Percentiles rank a stretch among this genome's conserved stretches.
These are phyloP conservation scores for Cronartium ribicola DNA, from an alignment of 1,284 basidiomycete species.

Conservation along the genomic window DNA sequence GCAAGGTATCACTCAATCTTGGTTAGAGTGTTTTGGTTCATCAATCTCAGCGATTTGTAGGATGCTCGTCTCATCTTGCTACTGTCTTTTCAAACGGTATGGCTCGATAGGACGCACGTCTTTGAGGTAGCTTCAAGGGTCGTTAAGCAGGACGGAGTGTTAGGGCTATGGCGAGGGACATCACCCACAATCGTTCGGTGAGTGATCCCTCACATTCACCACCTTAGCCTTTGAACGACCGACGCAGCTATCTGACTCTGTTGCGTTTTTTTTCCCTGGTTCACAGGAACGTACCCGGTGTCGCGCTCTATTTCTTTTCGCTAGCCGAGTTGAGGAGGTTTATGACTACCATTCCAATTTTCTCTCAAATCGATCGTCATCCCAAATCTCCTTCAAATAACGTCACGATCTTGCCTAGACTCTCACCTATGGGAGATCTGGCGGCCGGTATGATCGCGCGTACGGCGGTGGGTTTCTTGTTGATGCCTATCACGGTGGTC, in stretches of 20 bases:
- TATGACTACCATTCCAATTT: conserved; percentile 55
- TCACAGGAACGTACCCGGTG: conserved; percentile 80
- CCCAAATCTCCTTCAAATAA: conserved; percentile 18
- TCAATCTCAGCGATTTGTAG: not conserved
- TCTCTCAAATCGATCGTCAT: conserved; percentile 54
- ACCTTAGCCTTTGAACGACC: not conserved
- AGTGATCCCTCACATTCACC: conserved; percentile 46
- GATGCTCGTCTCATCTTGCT: not conserved
- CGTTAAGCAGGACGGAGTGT: conserved; percentile 53
- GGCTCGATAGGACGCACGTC: not conserved
- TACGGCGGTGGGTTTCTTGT: conserved; percentile 74
- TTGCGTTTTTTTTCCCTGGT: not conserved
- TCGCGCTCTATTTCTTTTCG: conserved; percentile 84
- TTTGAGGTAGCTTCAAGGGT: conserved; percentile 48
- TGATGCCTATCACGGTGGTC: conserved; percentile 90
- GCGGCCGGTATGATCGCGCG: conserved; percentile 81
- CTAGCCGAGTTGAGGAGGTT: conserved; percentile 70
- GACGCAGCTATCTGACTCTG: not conserved
- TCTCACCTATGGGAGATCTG: conserved; percentile 77
- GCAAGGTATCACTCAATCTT: not conserved
- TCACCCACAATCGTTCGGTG: conserved; percentile 71
- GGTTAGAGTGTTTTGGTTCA: not conserved
- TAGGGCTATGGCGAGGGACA: conserved; percentile 70
- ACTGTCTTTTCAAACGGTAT: not conserved
- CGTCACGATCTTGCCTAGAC: conserved; percentile 61